Percentiles rank a stretch among this genome's conserved stretches.
These are phyloP conservation scores for Puccinia hordei DNA, from an alignment of 1,284 basidiomycete genomes.

Conservation along the genomic window DNA sequence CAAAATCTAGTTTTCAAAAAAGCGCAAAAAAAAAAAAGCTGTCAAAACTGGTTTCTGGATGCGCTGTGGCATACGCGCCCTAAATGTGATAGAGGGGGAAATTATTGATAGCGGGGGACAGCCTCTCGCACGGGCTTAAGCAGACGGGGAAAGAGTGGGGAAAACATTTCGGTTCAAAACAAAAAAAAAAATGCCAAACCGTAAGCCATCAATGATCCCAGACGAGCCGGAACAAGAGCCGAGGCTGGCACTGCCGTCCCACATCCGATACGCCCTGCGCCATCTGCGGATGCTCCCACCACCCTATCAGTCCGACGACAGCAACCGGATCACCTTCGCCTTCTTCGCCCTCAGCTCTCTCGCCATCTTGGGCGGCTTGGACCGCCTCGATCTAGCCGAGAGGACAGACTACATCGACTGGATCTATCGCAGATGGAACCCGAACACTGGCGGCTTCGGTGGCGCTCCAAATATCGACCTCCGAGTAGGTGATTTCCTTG, in stretches of 20 bases:
- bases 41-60: too few relatives aligned
- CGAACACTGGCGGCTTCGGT: slow-evolving; percentile 69
- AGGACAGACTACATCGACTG: slow-evolving; percentile 73
- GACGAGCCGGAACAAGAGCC: too few relatives aligned
- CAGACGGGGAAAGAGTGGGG: too few relatives aligned
- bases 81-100: too few relatives aligned
- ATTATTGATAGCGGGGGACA: too few relatives aligned
- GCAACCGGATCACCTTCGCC: slow-evolving; percentile 71
- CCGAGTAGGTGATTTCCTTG: slow-evolving; percentile 53
- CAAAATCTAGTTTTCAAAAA: too few relatives aligned
- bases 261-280: slow-evolving; percentile 45
- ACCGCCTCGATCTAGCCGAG: slow-evolving; percentile 64
- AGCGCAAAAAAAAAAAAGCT: too few relatives aligned
- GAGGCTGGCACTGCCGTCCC: slow-evolving; percentile 17
- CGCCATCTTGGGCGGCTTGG: slow-evolving; percentile 70
- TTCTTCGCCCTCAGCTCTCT: slow-evolving; percentile 81
- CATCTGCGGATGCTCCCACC: slow-evolving; percentile 44
- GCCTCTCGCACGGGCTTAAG: too few relatives aligned
- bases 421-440: slow-evolving; percentile 81
- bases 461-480: slow-evolving; percentile 67
- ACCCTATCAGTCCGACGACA: slow-evolving; percentile 47
- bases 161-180: too few relatives aligned
- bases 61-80: too few relatives aligned
- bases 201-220: too few relatives aligned
- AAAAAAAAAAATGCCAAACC: too few relatives aligned